Evolutionary conservation across 495 filamentous ascomycete genomes (phyloP).

Genomic region (Aspergillus cavernicola): DNA sequence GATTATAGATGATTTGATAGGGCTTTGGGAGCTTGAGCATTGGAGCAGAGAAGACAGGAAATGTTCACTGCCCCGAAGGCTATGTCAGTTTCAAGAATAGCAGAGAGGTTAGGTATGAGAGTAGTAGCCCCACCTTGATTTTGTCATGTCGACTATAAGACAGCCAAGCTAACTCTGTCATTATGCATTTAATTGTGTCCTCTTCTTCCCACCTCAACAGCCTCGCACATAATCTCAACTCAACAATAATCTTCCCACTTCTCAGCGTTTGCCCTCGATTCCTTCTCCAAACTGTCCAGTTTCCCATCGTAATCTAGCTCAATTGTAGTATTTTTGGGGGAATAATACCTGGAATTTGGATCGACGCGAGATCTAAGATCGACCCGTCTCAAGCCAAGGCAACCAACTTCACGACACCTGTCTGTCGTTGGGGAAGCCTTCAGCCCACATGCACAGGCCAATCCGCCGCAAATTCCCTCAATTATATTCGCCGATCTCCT

Average conservation of each 20-base stretch:
- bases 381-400: conserved; percentile 15
- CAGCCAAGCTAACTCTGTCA: no score
- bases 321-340: conserved; percentile 4
- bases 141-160: not conserved
- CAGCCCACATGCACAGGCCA: conserved; percentile 7
- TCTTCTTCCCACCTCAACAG: not conserved
- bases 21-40: not conserved
- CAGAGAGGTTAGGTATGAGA: no score
- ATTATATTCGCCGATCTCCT: conserved; percentile 3
- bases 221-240: no score
- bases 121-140: not conserved
- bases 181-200: not conserved
- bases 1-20: not conserved
- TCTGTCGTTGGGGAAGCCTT: conserved; percentile 13
- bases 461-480: conserved; percentile 8
- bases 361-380: conserved; percentile 31
- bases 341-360: conserved; percentile 13
- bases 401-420: conserved; percentile 22
- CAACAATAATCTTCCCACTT: no score
- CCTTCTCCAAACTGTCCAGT: no score
- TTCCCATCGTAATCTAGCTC: no score
- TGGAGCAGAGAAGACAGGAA: not conserved
- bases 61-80: conserved; percentile 1
- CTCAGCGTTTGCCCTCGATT: no score
- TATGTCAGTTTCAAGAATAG: not conserved